Conservation (phyloP, 2,329 filamentous ascomycete species). For the Whalleya microplaca region DNA sequence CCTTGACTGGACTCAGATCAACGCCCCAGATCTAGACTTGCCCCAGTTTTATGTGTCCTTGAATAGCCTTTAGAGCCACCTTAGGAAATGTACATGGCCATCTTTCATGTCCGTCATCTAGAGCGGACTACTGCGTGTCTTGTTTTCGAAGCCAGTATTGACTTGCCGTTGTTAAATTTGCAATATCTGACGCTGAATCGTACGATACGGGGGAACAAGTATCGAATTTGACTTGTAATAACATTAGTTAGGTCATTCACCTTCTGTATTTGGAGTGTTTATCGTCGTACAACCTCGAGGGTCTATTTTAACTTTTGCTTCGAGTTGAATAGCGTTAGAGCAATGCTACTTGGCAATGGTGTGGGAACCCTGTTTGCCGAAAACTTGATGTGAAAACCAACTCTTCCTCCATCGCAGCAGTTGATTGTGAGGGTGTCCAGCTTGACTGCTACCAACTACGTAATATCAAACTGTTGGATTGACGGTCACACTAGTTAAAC, state of each 20-base stretch:
- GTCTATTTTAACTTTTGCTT: neutral
- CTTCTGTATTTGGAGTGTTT: neutral
- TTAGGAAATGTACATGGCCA: neutral
- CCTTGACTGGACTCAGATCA: neutral
- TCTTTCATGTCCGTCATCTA: conserved; percentile 1
- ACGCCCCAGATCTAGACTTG: neutral
- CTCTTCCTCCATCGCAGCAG: neutral
- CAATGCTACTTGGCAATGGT: neutral
- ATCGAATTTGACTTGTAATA: neutral
- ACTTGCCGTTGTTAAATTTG: neutral
- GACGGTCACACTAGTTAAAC: neutral
- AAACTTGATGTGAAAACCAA: neutral
- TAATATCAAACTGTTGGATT: neutral
- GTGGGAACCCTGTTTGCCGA: neutral
- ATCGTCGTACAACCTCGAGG: neutral
- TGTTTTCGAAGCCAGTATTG: neutral
- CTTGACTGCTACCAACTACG: neutral
- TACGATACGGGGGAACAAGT: neutral
- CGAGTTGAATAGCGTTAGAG: neutral
- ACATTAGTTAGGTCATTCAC: neutral
- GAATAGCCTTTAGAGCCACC: too few relatives aligned
- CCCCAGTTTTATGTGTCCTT: neutral
- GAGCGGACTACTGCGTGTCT: neutral
- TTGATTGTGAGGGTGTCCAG: neutral
- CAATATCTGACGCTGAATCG: neutral